A percentile compares a stretch with the other conserved stretches of the same genome.
These are phyloP conservation scores for Elaphomyces granulatus DNA, from an alignment of 495 filamentous ascomycete genomes.

Conservation along the genomic window DNA sequence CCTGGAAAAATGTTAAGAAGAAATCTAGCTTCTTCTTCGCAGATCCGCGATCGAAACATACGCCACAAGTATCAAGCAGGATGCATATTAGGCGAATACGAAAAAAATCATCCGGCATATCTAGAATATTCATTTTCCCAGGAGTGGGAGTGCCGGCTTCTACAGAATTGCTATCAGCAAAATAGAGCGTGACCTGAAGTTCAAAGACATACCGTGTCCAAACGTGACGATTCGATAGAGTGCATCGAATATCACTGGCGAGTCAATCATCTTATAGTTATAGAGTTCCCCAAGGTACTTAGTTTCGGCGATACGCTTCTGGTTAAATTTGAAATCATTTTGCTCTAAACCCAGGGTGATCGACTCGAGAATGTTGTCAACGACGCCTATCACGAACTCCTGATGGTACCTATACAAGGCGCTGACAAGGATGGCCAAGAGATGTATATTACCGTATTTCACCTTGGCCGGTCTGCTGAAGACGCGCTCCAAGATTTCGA, in stretches of 20 bases:
- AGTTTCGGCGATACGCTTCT: conserved; percentile 86
- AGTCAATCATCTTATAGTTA: conserved; percentile 95
- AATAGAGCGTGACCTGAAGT: background rate
- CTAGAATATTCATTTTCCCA: conserved; percentile 56
- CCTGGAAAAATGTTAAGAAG: conserved; percentile 91
- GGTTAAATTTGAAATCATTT: conserved; percentile 97
- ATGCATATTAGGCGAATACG: conserved; percentile 79
- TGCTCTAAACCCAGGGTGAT: conserved; percentile 81
- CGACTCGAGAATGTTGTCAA: conserved; percentile 82
- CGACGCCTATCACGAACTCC: conserved; percentile 71
- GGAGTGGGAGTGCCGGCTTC: conserved; percentile 68
- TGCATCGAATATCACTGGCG: conserved; percentile 87
- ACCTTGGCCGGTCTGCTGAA: conserved; percentile 95
- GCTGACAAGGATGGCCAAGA: conserved; percentile 81
- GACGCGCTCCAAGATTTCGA: conserved; percentile 71
- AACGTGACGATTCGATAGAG: conserved; percentile 90
- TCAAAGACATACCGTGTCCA: conserved; percentile 51
- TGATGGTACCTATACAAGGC: conserved; percentile 84
- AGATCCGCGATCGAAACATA: conserved; percentile 86
- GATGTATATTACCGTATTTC: conserved; percentile 93
- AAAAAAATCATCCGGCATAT: conserved; percentile 92
- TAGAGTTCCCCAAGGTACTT: conserved; percentile 97
- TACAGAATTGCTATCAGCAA: conserved; percentile 7
- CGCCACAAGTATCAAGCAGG: conserved; percentile 85
- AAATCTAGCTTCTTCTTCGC: conserved; percentile 97